Evolutionary conservation across 192 early-diverging fungal genomes (phyloP).

Genomic region (Podila minutissima): DNA sequence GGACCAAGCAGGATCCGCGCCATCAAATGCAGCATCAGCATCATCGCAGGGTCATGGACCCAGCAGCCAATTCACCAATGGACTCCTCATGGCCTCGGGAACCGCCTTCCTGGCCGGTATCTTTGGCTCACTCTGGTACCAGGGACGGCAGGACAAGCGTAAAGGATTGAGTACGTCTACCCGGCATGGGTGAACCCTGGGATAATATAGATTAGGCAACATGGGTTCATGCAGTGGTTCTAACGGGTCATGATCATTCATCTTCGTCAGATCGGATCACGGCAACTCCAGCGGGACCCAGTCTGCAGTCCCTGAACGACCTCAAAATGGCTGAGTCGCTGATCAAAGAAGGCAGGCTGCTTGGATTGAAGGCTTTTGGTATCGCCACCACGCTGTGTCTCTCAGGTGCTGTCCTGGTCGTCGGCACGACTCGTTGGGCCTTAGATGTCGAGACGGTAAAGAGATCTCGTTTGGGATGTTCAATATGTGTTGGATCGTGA

Average conservation of each 20-base stretch:
- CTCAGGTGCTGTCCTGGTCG: conserved; percentile 34
- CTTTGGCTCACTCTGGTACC: conserved; percentile 50
- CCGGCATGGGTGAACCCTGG: background rate
- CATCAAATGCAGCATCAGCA: background rate
- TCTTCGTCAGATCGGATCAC: background rate
- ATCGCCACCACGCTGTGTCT: conserved; percentile 44
- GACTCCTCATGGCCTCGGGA: conserved; percentile 41
- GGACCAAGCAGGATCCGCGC: background rate
- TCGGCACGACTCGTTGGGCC: conserved; percentile 42
- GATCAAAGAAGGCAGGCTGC: conserved; percentile 39
- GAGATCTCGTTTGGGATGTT: too few species aligned
- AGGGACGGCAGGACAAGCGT: conserved; percentile 32
- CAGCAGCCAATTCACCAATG: conserved; percentile 42
- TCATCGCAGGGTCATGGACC: conserved; percentile 1
- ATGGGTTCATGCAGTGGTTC: background rate
- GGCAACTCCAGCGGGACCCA: conserved; percentile 16
- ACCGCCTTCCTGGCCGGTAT: conserved; percentile 39
- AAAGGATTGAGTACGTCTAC: conserved; percentile 30
- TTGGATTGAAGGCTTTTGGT: conserved; percentile 45
- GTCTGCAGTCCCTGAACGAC: conserved; percentile 27
- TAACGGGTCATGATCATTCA: background rate
- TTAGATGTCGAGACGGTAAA: conserved; percentile 45
- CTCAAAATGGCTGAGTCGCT: conserved; percentile 37
- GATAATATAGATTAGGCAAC: background rate
- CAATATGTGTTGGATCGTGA: background rate